Evolutionary conservation across 2,329 filamentous ascomycete genomes (phyloP).

Genomic region (Penicillium sp.): DNA sequence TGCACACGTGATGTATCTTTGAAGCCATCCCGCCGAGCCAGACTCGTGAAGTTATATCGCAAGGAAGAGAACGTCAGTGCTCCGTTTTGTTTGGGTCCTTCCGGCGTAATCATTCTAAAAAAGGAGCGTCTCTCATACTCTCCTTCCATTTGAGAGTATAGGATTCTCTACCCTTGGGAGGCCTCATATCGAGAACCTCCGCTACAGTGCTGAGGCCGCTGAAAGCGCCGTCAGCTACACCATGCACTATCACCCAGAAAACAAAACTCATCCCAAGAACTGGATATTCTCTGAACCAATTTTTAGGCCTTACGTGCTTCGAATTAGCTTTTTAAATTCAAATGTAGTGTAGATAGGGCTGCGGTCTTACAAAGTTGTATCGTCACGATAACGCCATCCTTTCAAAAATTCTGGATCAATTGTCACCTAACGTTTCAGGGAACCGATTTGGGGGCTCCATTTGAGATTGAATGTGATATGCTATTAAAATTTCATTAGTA

Average conservation of each 20-base stretch:
- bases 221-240: conserved; percentile 19
- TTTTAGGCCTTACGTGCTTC: conserved; percentile 11
- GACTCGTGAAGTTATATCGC: conserved; percentile 12
- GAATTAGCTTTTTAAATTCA: neutral
- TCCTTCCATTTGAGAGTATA: conserved; percentile 17
- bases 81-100: conserved; percentile 4
- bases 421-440: too few species aligned
- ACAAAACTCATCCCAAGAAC: conserved; percentile 21
- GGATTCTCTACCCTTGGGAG: conserved; percentile 16
- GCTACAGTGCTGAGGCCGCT: conserved; percentile 14
- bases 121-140: conserved; percentile 10
- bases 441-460: too few species aligned
- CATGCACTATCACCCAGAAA: conserved; percentile 21
- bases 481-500: too few species aligned
- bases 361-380: conserved; percentile 6
- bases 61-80: conserved; percentile 17
- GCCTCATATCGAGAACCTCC: conserved; percentile 13
- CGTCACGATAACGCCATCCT: conserved; percentile 13
- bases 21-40: conserved; percentile 12
- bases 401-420: conserved; percentile 23
- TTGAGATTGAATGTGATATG: too few species aligned
- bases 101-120: conserved; percentile 11
- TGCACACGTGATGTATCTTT: conserved; percentile 10
- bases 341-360: neutral
- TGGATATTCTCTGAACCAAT: conserved; percentile 19